A percentile compares a stretch with the other conserved stretches of the same genome.
phyloP scores from a whole-genome alignment of 192 early-diverging fungal genomes.

The Backusella australiensis region DNA sequence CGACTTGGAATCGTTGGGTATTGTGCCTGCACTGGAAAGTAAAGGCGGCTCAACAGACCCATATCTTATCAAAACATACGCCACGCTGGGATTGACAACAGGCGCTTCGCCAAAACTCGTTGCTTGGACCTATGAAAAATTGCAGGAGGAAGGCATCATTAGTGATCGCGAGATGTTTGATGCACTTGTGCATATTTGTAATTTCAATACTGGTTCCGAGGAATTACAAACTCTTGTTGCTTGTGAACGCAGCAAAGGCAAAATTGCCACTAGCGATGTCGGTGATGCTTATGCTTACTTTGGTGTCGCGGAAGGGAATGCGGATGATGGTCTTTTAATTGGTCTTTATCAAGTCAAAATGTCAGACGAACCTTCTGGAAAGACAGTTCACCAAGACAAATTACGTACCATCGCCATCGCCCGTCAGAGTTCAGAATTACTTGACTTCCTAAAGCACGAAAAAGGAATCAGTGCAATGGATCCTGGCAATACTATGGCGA shows the following conservation, averaged over 20 bases:
- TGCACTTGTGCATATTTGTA: constrained; percentile 36
- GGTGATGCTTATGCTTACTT: constrained; percentile 43
- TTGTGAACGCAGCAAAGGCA: constrained; percentile 49
- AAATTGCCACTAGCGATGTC: constrained; percentile 43
- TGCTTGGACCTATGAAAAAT: constrained; percentile 49
- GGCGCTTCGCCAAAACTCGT: constrained; percentile 48
- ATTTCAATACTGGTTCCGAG: constrained; percentile 30
- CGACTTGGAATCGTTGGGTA: constrained; percentile 9
- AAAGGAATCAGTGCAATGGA: neutral
- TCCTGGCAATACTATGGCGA: neutral
- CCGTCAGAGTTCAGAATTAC: constrained; percentile 15
- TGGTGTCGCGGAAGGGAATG: constrained; percentile 38
- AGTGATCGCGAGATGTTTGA: constrained; percentile 43
- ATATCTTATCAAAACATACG: constrained; percentile 6
- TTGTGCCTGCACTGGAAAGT: neutral
- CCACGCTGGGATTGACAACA: constrained; percentile 27
- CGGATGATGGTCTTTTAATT: constrained; percentile 33
- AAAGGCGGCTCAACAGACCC: neutral
- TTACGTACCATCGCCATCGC: constrained; percentile 20
- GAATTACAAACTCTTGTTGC: constrained; percentile 45
- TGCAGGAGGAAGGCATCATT: constrained; percentile 36
- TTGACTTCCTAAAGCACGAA: constrained; percentile 21
- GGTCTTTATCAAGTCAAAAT: constrained; percentile 31
- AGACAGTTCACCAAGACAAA: constrained; percentile 26
- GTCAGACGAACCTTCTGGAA: constrained; percentile 31